phyloP scores from a whole-genome alignment of 1,284 basidiomycete species.

The Porodaedalea pini region DNA sequence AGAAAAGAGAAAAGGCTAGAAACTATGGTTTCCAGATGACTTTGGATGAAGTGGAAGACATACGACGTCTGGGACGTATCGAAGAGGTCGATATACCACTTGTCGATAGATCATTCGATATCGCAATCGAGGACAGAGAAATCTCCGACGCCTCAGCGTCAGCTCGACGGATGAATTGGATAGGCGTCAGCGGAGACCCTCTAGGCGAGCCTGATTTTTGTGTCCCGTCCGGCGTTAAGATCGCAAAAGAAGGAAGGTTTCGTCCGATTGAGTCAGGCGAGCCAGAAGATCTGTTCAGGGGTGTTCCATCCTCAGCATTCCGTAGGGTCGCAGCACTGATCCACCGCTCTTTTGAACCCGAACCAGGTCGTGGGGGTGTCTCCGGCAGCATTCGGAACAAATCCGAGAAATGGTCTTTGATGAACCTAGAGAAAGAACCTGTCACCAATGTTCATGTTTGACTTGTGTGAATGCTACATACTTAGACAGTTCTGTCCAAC shows the following conservation, averaged over 20 bases:
- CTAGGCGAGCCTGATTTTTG: conserved; percentile 45
- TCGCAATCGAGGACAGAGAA: conserved; percentile 15
- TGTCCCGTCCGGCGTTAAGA: conserved; percentile 44
- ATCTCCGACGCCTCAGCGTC: conserved; percentile 35
- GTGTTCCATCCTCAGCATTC: conserved; percentile 28
- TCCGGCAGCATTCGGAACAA: conserved; percentile 64
- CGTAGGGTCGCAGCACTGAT: conserved; percentile 53
- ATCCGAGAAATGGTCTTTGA: conserved; percentile 81
- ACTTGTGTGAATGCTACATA: conserved; percentile 36
- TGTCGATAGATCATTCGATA: conserved; percentile 9
- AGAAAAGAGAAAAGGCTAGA: neutral
- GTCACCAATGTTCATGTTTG: conserved; percentile 2
- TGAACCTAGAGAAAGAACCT: conserved; percentile 57
- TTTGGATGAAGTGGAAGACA: conserved; percentile 13
- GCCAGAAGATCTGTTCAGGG: conserved; percentile 37
- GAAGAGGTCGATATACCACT: conserved; percentile 4
- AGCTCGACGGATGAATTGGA: conserved; percentile 56
- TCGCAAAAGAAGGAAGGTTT: conserved; percentile 43
- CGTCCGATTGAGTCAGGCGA: conserved; percentile 65
- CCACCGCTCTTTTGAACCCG: conserved; percentile 60
- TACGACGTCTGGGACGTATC: conserved; percentile 6
- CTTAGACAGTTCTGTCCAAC: conserved; percentile 91
- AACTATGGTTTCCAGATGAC: conserved; percentile 17
- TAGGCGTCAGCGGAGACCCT: conserved; percentile 49
- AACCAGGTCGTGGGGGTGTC: conserved; percentile 49